Evolutionary conservation across 305 asterid species (phyloP).

Genomic region (Fraxinus albicans): DNA sequence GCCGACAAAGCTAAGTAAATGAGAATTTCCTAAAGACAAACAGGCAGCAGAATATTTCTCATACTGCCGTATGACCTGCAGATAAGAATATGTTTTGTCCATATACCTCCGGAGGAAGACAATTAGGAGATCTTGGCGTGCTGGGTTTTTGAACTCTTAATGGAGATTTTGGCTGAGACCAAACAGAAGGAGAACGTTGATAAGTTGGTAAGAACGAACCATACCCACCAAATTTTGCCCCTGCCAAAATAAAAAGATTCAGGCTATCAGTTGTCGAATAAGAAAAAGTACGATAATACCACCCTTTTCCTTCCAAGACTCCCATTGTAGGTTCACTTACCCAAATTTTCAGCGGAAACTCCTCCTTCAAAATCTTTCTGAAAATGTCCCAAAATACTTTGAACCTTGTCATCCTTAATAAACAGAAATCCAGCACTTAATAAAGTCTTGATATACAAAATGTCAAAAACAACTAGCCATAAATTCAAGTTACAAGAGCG

Average conservation of each 20-base stretch:
- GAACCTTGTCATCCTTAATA: constrained; percentile 73
- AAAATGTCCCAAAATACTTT: constrained; percentile 81
- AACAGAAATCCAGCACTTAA: constrained; percentile 21
- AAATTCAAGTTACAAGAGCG: neutral
- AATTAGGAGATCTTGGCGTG: constrained; percentile 46
- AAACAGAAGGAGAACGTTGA: constrained; percentile 70
- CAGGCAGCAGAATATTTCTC: constrained; percentile 15
- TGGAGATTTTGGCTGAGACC: constrained; percentile 62
- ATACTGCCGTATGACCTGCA: constrained; percentile 17
- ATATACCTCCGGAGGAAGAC: constrained; percentile 52
- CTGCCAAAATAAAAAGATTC: constrained; percentile 41
- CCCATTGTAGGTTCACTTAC: constrained; percentile 44
- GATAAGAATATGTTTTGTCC: constrained; percentile 23
- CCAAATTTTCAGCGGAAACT: constrained; percentile 71
- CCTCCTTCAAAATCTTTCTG: constrained; percentile 95
- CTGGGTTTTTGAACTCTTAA: constrained; percentile 46
- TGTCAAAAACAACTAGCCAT: neutral
- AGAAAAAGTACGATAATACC: constrained; percentile 25
- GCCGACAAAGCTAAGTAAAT: constrained; percentile 37
- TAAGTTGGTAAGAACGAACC: constrained; percentile 81
- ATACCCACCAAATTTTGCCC: constrained; percentile 86
- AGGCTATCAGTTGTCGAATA: constrained; percentile 23
- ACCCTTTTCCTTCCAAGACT: constrained; percentile 16
- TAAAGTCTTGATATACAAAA: neutral
- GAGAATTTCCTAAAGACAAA: constrained; percentile 20